Percentiles rank a stretch among this genome's conserved stretches.
These are phyloP conservation scores for Lyophyllum shimeji DNA, from an alignment of 768 basidiomycete genomes.

Conservation along the genomic window DNA sequence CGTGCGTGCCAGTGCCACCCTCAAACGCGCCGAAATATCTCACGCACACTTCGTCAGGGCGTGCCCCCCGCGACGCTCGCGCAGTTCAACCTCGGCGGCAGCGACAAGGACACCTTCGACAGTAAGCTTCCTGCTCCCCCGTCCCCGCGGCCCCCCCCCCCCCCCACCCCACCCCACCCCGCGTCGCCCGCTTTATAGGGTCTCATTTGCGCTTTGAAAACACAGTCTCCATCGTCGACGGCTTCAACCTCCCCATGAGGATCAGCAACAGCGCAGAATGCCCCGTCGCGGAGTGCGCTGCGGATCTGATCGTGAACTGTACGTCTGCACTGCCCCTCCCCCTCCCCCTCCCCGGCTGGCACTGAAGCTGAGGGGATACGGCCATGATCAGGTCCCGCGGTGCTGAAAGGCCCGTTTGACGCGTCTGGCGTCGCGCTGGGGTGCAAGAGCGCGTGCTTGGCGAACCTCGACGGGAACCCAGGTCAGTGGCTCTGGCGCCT, in stretches of 20 bases:
- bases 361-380: too few species aligned
- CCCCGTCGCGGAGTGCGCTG: conserved; percentile 43
- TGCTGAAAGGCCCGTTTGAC: conserved; percentile 48
- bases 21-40: too few species aligned
- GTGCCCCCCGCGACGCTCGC: conserved; percentile 67
- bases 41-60: conserved; percentile 32
- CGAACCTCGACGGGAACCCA: conserved; percentile 31
- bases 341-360: too few species aligned
- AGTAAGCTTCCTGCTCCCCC: conserved; percentile 30
- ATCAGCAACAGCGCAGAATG: conserved; percentile 50
- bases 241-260: conserved; percentile 52
- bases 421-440: conserved; percentile 47
- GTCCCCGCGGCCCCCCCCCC: neutral
- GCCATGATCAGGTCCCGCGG: neutral
- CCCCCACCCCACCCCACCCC: too few species aligned
- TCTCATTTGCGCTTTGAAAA: neutral
- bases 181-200: too few species aligned
- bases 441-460: conserved; percentile 51
- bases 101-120: conserved; percentile 55
- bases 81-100: conserved; percentile 57
- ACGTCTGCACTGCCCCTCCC: too few species aligned
- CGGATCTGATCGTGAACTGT: conserved; percentile 53
- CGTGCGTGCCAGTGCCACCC: too few species aligned
- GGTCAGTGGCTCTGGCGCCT: conserved; percentile 1
- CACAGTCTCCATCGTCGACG: conserved; percentile 55